A percentile compares a stretch with the other conserved stretches of the same genome.
Evolutionary conservation across 1,139 yeast species (phyloP).

Genomic region (Lodderomyces beijingensis): DNA sequence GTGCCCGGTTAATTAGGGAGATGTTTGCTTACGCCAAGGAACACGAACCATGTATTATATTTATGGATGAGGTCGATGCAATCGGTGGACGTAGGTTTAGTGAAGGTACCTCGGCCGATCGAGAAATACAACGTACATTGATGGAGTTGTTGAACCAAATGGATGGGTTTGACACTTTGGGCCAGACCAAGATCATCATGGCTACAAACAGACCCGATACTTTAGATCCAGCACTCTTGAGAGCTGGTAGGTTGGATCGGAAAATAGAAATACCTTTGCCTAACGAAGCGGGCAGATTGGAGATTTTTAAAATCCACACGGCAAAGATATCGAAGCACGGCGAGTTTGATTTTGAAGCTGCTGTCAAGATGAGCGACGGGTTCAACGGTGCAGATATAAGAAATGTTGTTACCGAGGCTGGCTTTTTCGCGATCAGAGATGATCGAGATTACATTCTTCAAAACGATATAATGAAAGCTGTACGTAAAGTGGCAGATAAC

Average conservation of each 20-base stretch:
- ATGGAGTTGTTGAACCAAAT: constrained; percentile 97
- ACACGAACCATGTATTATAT: constrained; percentile 97
- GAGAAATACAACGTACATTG: constrained; percentile 97
- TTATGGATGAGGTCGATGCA: constrained; percentile 99
- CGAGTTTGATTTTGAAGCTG: constrained; percentile 95
- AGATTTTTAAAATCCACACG: constrained; percentile 92
- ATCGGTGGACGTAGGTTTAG: constrained; percentile 98
- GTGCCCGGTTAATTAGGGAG: constrained; percentile 94
- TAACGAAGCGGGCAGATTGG: constrained; percentile 93
- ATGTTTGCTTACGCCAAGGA: constrained; percentile 98
- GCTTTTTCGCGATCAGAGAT: constrained; percentile 96
- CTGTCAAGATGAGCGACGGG: constrained; percentile 97
- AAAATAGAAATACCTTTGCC: constrained; percentile 96
- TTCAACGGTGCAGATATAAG: constrained; percentile 99
- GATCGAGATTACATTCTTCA: constrained; percentile 94
- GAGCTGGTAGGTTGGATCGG: constrained; percentile 98
- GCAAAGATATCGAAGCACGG: constrained; percentile 85
- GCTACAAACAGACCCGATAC: constrained; percentile 99
- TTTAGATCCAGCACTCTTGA: constrained; percentile 94
- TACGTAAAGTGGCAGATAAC: constrained; percentile 92
- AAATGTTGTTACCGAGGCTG: constrained; percentile 98
- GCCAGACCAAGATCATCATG: constrained; percentile 97
- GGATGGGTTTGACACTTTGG: constrained; percentile 98
- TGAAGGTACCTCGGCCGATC: constrained; percentile 98
- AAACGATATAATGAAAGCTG: constrained; percentile 95